Evolutionary conservation across 2,329 filamentous ascomycete genomes (phyloP).

Genomic region (Diaporthe vaccinii): DNA sequence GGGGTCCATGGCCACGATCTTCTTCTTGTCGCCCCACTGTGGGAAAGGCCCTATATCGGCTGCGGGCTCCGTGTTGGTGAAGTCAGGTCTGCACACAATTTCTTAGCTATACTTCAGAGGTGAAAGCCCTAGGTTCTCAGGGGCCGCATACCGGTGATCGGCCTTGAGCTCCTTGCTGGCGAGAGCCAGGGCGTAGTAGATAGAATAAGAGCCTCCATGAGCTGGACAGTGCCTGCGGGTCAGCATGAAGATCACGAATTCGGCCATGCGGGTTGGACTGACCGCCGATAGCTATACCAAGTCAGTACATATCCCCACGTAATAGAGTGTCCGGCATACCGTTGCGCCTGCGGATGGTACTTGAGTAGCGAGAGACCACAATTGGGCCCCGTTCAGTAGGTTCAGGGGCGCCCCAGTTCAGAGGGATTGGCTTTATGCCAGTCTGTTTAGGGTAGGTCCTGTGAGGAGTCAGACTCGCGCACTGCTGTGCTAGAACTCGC

Average conservation of each 20-base stretch:
- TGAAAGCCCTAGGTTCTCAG: background rate
- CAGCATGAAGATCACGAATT: constrained; percentile 7
- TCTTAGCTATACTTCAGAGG: background rate
- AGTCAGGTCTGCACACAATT: constrained; percentile 61
- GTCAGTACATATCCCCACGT: constrained; percentile 35
- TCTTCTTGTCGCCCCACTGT: constrained; percentile 89
- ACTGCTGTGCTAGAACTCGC: background rate
- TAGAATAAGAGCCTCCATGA: constrained; percentile 89
- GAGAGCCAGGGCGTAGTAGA: constrained; percentile 94
- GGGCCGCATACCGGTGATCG: constrained; percentile 75
- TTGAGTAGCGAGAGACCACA: constrained; percentile 82
- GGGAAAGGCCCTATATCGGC: constrained; percentile 89
- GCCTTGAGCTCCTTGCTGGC: constrained; percentile 89
- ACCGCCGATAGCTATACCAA: constrained; percentile 68
- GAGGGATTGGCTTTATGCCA: constrained; percentile 89
- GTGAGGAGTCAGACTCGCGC: background rate
- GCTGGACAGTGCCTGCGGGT: constrained; percentile 44
- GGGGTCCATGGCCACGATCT: constrained; percentile 98
- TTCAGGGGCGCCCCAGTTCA: constrained; percentile 89
- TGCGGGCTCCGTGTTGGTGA: constrained; percentile 88
- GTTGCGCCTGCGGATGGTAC: constrained; percentile 85
- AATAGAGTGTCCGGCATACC: constrained; percentile 62
- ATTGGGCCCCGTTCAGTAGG: constrained; percentile 85
- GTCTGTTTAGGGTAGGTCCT: constrained; percentile 93
- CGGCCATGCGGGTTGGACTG: constrained; percentile 46